phyloP scores from a whole-genome alignment of 2,329 filamentous ascomycete genomes.

The Colletotrichum plurivorum region DNA sequence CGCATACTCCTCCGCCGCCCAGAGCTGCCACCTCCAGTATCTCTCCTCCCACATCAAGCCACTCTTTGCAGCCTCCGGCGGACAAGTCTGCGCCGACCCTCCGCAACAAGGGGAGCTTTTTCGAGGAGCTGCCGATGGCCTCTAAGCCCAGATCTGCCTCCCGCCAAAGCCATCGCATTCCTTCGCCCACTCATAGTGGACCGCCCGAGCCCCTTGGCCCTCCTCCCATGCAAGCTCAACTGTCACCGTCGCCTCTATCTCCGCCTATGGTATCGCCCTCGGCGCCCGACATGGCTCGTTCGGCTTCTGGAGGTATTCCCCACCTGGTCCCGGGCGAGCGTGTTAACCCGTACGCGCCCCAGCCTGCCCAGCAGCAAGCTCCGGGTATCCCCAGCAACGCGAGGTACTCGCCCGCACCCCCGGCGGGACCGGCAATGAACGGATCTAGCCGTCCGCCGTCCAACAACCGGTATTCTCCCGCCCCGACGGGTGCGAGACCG shows the following conservation, averaged over 20 bases:
- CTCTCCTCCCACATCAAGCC: constrained; percentile 54
- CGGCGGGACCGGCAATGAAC: constrained; percentile 55
- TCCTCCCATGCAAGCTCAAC: constrained; percentile 45
- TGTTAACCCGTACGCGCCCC: constrained; percentile 67
- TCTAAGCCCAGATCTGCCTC: constrained; percentile 73
- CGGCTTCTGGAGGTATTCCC: constrained; percentile 46
- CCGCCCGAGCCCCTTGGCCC: constrained; percentile 52
- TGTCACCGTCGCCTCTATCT: constrained; percentile 41
- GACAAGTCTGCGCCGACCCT: constrained; percentile 54
- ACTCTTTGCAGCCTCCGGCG: constrained; percentile 50
- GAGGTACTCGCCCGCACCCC: constrained; percentile 75
- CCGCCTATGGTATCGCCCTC: constrained; percentile 33
- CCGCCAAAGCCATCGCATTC: constrained; percentile 62
- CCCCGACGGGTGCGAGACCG: constrained; percentile 57
- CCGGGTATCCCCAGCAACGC: constrained; percentile 54
- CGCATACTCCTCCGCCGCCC: constrained; percentile 45
- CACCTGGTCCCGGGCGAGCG: constrained; percentile 68
- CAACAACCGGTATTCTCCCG: constrained; percentile 68
- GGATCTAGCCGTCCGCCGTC: constrained; percentile 56
- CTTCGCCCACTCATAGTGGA: constrained; percentile 58
- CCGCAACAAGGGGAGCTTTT: constrained; percentile 72
- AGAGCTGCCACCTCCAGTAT: constrained; percentile 29
- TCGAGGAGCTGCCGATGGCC: constrained; percentile 80
- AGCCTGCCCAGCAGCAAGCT: constrained; percentile 50
- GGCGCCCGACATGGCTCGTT: constrained; percentile 26